Evolutionary conservation across 75 land plant species (phyloP).

Genomic region (Isoetes taiwanensis): DNA sequence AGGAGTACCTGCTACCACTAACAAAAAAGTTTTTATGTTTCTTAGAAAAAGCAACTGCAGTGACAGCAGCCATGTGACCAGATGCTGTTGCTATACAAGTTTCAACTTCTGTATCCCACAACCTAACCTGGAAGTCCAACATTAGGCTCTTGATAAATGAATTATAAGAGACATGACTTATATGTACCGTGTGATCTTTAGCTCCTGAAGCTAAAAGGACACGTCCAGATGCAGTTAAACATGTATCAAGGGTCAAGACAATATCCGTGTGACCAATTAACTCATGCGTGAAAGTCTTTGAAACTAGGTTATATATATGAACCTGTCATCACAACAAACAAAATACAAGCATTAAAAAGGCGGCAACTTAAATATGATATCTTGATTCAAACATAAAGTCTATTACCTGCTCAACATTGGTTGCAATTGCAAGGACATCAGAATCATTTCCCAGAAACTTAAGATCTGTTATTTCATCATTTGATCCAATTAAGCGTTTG

Average conservation of each 20-base stretch:
- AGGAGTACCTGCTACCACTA: slow-evolving; percentile 85
- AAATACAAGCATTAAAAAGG: not conserved
- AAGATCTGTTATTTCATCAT: slow-evolving; percentile 79
- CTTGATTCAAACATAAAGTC: not conserved
- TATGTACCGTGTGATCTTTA: slow-evolving; percentile 33
- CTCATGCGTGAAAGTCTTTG: slow-evolving; percentile 72
- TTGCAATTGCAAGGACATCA: slow-evolving; percentile 74
- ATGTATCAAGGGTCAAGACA: slow-evolving; percentile 64
- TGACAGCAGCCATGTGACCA: slow-evolving; percentile 83
- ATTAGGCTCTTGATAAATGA: no score
- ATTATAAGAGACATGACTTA: slow-evolving; percentile 12
- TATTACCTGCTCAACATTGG: slow-evolving; percentile 80
- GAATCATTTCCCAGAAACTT: slow-evolving; percentile 73
- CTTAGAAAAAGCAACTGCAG: slow-evolving; percentile 79
- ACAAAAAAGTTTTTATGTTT: slow-evolving; percentile 57
- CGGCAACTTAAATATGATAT: not conserved
- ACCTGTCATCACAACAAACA: slow-evolving; percentile 42
- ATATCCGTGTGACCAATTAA: slow-evolving; percentile 72
- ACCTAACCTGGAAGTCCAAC: slow-evolving; percentile 44
- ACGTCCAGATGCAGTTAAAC: slow-evolving; percentile 15
- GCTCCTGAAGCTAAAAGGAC: slow-evolving; percentile 30
- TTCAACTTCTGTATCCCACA: slow-evolving; percentile 62
- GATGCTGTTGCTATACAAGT: slow-evolving; percentile 54
- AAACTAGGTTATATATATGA: slow-evolving; percentile 56
- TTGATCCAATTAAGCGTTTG: slow-evolving; percentile 73